Conservation (phyloP, 2,329 filamentous ascomycete genomes). For the Penicillium nordicum region DNA sequence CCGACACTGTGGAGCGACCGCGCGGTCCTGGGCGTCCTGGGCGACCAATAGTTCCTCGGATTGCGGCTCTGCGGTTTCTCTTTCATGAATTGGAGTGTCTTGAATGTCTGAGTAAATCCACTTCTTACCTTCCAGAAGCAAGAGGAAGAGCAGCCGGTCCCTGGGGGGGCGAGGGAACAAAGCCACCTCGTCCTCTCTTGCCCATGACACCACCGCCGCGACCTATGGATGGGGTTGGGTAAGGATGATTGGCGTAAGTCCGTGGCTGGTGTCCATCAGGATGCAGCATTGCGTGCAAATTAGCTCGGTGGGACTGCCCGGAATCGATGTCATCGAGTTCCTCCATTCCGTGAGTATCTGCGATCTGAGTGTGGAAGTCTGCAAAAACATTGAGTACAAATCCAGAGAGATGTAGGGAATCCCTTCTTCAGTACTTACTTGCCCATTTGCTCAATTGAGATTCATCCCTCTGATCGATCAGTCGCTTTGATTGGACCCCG, state of each 20-base stretch:
- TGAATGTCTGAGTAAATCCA: background rate
- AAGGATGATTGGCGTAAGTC: background rate
- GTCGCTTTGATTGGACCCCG: background rate
- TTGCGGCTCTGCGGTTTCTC: background rate
- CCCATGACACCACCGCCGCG: background rate
- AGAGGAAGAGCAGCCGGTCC: background rate
- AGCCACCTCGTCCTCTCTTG: background rate
- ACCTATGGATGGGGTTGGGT: background rate
- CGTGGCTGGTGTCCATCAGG: background rate
- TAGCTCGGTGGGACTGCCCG: conserved; percentile 1
- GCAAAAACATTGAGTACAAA: background rate
- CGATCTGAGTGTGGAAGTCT: background rate
- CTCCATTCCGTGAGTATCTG: background rate
- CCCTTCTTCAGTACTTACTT: background rate
- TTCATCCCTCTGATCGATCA: background rate
- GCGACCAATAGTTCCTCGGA: background rate
- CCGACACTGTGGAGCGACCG: background rate
- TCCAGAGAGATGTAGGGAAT: background rate
- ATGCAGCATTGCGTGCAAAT: background rate
- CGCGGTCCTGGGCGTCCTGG: background rate
- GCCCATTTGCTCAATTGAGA: background rate
- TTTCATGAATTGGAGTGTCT: background rate
- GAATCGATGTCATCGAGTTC: background rate
- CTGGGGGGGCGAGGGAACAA: background rate
- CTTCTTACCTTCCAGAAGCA: background rate